These are phyloP conservation scores for Phytopythium vexans DNA, from an alignment of 352 stramenopile genomes.

Conservation along the genomic window DNA sequence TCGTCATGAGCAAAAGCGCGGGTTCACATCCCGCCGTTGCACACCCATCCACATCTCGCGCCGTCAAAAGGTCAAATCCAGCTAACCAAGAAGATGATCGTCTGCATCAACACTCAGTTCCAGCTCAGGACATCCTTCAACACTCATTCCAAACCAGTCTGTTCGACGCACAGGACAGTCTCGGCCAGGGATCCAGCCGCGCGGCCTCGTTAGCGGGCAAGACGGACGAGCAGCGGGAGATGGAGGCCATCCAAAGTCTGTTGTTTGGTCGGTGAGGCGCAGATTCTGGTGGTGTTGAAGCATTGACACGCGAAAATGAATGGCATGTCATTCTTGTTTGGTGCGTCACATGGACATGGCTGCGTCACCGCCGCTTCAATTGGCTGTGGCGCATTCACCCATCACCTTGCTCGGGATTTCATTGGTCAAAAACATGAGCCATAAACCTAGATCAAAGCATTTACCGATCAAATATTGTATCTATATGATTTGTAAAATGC, in stretches of 20 bases:
- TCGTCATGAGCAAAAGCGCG: not conserved
- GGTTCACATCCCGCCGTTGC: too few relatives aligned
- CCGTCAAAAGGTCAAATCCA: too few relatives aligned
- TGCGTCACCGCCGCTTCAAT: constrained; percentile 10
- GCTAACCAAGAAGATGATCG: too few relatives aligned
- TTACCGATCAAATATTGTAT: not conserved
- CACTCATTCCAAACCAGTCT: too few relatives aligned
- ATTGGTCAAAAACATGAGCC: not conserved
- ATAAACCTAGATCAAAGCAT: too few relatives aligned
- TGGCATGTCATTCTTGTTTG: too few relatives aligned
- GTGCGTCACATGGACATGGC: constrained; percentile 9
- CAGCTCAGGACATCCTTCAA: too few relatives aligned
- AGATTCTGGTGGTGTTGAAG: too few relatives aligned
- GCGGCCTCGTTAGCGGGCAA: constrained; percentile 14
- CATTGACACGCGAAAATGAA: too few relatives aligned
- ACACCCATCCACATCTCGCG: too few relatives aligned
- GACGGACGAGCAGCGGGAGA: constrained; percentile 53
- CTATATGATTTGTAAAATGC: not conserved
- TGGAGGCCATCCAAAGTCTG: constrained; percentile 52
- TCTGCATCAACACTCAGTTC: not conserved
- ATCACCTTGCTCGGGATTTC: not conserved
- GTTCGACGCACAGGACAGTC: constrained; percentile 1
- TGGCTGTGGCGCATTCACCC: constrained; percentile 2
- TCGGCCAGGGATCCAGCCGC: not conserved
- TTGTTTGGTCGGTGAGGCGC: constrained; percentile 29